A percentile compares a stretch with the other conserved stretches of the same genome.
These are phyloP conservation scores for Penicillium sp. DNA, from an alignment of 2,329 filamentous ascomycete genomes.

Conservation along the genomic window DNA sequence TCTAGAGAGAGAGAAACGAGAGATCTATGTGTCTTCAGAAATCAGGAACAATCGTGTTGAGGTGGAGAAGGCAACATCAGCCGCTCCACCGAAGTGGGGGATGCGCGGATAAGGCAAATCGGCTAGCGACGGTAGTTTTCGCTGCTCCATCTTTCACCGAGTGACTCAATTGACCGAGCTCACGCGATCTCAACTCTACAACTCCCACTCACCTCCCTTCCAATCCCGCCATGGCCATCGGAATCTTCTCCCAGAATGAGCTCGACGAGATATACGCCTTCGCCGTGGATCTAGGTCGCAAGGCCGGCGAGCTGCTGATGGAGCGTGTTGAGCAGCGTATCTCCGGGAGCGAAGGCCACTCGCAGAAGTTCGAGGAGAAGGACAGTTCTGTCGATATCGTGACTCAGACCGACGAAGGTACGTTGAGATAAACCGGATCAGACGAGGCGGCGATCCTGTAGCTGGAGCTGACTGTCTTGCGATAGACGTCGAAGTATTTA, in stretches of 20 bases:
- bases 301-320: conserved; percentile 66
- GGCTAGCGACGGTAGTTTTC: conserved; percentile 15
- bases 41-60: too few species aligned
- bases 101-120: conserved; percentile 18
- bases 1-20: too few species aligned
- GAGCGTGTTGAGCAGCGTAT: conserved; percentile 60
- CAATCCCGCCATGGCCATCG: conserved; percentile 19
- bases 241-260: conserved; percentile 41
- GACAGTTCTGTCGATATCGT: conserved; percentile 74
- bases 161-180: conserved; percentile 12
- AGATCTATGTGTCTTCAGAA: too few species aligned
- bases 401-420: conserved; percentile 71
- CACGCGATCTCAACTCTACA: background rate
- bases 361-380: conserved; percentile 59
- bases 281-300: conserved; percentile 66
- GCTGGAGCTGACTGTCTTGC: conserved; percentile 2
- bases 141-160: conserved; percentile 15
- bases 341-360: conserved; percentile 34
- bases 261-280: conserved; percentile 67
- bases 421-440: conserved; percentile 1
- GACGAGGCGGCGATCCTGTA: background rate
- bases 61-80: too few species aligned
- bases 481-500: conserved; percentile 68
- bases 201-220: background rate
- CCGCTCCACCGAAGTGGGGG: conserved; percentile 12